These are phyloP conservation scores for Aspergillus kassunensis DNA, from an alignment of 495 filamentous ascomycete species.

Conservation along the genomic window DNA sequence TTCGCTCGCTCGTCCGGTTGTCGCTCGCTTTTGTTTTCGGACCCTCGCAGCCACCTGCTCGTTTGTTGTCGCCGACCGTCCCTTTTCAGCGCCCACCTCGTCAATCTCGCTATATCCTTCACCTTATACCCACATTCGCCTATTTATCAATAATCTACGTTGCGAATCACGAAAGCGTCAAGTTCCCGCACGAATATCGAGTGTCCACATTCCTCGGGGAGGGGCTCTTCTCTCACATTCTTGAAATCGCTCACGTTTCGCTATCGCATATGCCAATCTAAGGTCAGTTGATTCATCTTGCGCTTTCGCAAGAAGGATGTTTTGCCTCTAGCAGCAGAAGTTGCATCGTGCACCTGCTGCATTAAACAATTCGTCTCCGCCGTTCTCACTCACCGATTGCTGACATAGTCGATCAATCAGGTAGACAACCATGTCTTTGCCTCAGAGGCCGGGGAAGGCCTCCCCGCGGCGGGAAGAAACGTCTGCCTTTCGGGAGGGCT, in stretches of 20 bases:
- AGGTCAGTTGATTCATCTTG: neutral
- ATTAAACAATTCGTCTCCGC: neutral
- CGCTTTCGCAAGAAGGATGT: neutral
- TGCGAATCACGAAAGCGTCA: neutral
- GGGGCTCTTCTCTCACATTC: neutral
- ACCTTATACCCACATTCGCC: neutral
- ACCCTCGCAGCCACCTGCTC: neutral
- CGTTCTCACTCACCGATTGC: neutral
- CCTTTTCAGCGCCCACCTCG: constrained; percentile 1
- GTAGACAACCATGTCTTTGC: constrained; percentile 56
- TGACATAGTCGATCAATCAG: neutral
- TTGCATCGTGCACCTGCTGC: neutral
- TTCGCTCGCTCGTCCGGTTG: neutral
- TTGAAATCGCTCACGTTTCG: neutral
- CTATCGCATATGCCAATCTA: constrained; percentile 9
- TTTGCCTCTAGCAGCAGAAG: neutral
- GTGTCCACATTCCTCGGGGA: constrained; percentile 3
- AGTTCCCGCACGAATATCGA: neutral
- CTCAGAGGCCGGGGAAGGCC: constrained; percentile 57
- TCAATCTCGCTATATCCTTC: neutral
- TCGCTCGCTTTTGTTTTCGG: constrained; percentile 17
- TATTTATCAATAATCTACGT: neutral
- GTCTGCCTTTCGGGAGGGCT: constrained; percentile 63
- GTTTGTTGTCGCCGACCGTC: constrained; percentile 9
- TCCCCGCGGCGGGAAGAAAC: constrained; percentile 57